These are phyloP conservation scores for Blastomyces parvus DNA, from an alignment of 2,329 filamentous ascomycete genomes.

Conservation along the genomic window DNA sequence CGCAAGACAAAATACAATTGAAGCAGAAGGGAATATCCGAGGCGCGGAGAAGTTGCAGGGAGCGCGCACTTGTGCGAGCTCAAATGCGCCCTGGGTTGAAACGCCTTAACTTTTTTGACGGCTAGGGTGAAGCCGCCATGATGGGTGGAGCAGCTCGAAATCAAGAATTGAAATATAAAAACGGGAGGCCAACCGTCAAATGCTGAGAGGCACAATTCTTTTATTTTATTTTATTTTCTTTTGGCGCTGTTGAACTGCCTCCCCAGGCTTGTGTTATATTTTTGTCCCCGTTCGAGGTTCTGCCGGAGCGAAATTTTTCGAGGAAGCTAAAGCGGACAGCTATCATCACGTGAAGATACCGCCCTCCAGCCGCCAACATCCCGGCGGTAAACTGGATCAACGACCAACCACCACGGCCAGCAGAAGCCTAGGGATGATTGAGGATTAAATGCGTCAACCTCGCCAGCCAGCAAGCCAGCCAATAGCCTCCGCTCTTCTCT, in stretches of 20 bases:
- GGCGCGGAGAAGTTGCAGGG: neutral
- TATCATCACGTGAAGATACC: slow-evolving; percentile 37
- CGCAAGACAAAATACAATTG: neutral
- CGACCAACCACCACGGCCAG: neutral
- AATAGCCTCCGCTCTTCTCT: neutral
- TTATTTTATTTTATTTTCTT: neutral
- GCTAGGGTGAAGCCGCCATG: slow-evolving; percentile 1
- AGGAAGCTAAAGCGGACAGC: slow-evolving; percentile 21
- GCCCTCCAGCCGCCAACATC: neutral
- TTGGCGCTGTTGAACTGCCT: neutral
- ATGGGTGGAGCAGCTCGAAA: neutral
- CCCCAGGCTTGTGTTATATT: neutral
- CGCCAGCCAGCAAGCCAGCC: neutral
- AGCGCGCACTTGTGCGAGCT: neutral
- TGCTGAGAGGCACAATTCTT: too few relatives aligned
- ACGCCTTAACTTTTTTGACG: neutral
- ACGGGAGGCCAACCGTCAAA: neutral
- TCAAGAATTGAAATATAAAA: neutral
- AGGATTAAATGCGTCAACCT: neutral
- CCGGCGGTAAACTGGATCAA: neutral
- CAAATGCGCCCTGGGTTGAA: neutral
- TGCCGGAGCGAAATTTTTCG: slow-evolving; percentile 27
- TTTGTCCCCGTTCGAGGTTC: neutral
- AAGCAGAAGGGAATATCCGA: neutral
- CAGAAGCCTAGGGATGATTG: neutral